Base-by-base conservation (phyloP, 768 basidiomycete species). In the Phaffia tasmanica region DNA sequence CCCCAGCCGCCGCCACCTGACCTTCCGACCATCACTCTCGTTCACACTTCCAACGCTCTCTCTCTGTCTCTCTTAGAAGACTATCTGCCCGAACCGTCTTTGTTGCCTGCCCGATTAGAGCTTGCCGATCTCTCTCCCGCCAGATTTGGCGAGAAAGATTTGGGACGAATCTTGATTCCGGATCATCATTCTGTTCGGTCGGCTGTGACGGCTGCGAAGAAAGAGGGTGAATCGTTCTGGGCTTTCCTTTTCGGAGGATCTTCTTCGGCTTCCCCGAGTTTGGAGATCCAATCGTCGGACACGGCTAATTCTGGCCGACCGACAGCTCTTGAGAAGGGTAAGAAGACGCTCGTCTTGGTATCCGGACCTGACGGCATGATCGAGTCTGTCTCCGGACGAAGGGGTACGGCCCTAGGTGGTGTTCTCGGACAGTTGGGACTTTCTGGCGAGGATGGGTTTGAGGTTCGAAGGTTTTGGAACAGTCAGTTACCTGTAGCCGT, bases 351-450 rank as follows among this genome's bases (percentile, higher is more conserved):
- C 32, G 32, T 69, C 8, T 58, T 69, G 23, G 48, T 69, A 50
- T 64, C 62, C 23, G 67, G 67, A 30, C 67, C 67, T 27, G 67
- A 69, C 57, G 67, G 67, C n/a, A 59, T 69, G 56, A 69, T 69
- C 46, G 48, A 48, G 15, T 29, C 67, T 8, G 57, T 69, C 46
- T 11, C 57, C 3, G 67, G 67, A 19, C 54, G n/a, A 32, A 63
- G 50, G 30, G 61, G 61, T 8, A 32, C 60, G 54, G 23, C 50
- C 48, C 51, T 67, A 9, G 66, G 66, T 1, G 66, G 66, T 5
- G 11, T 67, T 55, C 47, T 67, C 11, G 61, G 55, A 29, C 48
- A 67, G 66, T 16, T 67, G 29, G 66, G 66, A 4, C n/a, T 67
- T 21, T 54, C 47, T 35, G 46, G 30, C 8, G 59, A 67, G 59